Percentiles rank a stretch among this genome's conserved stretches.
These are phyloP conservation scores for Trametes elegans DNA, from an alignment of 768 basidiomycete genomes.

Conservation along the genomic window DNA sequence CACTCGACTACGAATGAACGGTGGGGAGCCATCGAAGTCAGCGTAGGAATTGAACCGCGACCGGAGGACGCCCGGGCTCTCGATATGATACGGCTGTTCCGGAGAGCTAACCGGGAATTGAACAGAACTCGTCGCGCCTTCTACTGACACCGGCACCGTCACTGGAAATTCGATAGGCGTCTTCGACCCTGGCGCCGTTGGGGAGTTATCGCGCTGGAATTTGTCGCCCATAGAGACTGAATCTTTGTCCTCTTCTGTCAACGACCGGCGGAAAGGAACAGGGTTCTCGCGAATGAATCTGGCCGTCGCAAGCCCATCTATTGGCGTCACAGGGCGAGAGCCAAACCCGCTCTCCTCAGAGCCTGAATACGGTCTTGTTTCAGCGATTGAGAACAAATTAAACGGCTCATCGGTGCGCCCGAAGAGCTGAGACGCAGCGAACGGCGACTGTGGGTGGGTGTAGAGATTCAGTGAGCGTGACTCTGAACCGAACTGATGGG, in stretches of 20 bases:
- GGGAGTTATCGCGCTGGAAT: conserved; percentile 44
- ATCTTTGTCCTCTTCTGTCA: conserved; percentile 77
- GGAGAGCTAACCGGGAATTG: conserved; percentile 82
- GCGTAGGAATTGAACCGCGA: conserved; percentile 70
- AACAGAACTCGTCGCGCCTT: conserved; percentile 64
- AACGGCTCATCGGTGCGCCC: conserved; percentile 75
- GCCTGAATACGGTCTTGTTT: conserved; percentile 54
- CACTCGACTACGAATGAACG: conserved; percentile 82
- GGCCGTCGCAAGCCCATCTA: conserved; percentile 45
- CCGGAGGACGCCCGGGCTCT: conserved; percentile 56
- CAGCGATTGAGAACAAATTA: conserved; percentile 80
- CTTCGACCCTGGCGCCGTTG: conserved; percentile 43
- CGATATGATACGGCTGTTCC: conserved; percentile 50
- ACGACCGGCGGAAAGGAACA: conserved; percentile 71
- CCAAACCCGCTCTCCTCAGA: conserved; percentile 53
- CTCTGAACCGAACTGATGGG: conserved; percentile 62
- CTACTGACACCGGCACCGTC: conserved; percentile 48
- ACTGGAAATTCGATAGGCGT: conserved; percentile 59
- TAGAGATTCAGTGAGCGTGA: conserved; percentile 36
- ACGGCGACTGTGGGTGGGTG: conserved; percentile 80
- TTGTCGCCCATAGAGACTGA: conserved; percentile 39
- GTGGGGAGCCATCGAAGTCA: conserved; percentile 70
- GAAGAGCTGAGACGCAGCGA: conserved; percentile 83
- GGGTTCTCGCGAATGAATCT: conserved; percentile 42
- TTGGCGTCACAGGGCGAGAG: conserved; percentile 52